These are phyloP conservation scores for Blastocystis sp. DNA, from an alignment of 352 stramenopile species.

Conservation along the genomic window DNA sequence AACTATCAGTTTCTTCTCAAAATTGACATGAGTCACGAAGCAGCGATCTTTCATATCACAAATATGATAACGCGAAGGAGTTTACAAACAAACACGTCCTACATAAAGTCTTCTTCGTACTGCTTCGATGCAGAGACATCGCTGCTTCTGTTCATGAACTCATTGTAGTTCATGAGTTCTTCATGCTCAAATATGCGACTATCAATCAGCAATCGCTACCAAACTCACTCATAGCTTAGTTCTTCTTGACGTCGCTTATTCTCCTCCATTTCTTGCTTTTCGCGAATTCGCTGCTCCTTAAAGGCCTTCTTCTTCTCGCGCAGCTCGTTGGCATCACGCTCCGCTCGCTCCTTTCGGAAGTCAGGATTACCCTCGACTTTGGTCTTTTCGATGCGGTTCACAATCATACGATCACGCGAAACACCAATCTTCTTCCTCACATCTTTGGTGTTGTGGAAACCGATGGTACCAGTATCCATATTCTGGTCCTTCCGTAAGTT, in stretches of 20 bases:
- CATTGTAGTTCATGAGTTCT: constrained; percentile 53
- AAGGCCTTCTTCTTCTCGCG: constrained; percentile 67
- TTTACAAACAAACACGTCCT: constrained; percentile 16
- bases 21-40: constrained; percentile 37
- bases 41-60: neutral
- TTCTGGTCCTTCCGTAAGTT: constrained; percentile 80
- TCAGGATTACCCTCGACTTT: constrained; percentile 63
- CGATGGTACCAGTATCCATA: constrained; percentile 83
- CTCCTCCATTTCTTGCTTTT: constrained; percentile 61
- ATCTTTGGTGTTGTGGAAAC: constrained; percentile 60
- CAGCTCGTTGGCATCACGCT: constrained; percentile 52
- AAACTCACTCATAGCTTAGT: constrained; percentile 62
- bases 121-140: constrained; percentile 26
- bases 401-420: constrained; percentile 58
- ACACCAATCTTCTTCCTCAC: constrained; percentile 66
- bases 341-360: constrained; percentile 22
- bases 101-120: constrained; percentile 57
- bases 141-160: constrained; percentile 16
- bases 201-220: neutral
- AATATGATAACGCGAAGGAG: neutral
- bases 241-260: constrained; percentile 51
- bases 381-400: constrained; percentile 65
- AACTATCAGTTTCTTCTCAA: constrained; percentile 4
- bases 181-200: constrained; percentile 52
- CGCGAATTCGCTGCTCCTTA: constrained; percentile 69